Evolutionary conservation across 2,329 filamentous ascomycete genomes (phyloP).

Genomic region (Bipolaris cookei): DNA sequence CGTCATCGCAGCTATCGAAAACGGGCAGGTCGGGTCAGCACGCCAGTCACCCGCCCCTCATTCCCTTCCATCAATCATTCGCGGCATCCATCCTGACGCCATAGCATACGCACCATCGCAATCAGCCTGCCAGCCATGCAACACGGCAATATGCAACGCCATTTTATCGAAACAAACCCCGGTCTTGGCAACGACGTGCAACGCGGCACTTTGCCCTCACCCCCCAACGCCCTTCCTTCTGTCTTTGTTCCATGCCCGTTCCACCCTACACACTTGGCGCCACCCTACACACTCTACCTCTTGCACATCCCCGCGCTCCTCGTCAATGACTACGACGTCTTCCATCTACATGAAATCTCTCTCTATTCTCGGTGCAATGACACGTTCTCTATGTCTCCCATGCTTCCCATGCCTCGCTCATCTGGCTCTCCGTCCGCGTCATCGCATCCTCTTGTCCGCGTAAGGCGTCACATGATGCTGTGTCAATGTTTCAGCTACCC

Average conservation of each 20-base stretch:
- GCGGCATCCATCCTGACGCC: no score
- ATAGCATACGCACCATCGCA: no score
- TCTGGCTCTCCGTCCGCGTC: conserved; percentile 7
- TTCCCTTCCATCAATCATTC: no score
- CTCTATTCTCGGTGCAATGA: no score
- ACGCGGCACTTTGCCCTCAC: no score
- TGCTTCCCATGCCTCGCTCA: not conserved
- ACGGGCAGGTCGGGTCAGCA: not conserved
- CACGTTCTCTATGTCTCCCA: no score
- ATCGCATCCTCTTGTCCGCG: conserved; percentile 7
- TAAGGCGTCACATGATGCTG: conserved; percentile 7
- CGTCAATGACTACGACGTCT: no score
- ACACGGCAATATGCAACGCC: not conserved
- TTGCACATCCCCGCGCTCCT: not conserved
- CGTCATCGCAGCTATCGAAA: not conserved
- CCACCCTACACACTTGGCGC: no score
- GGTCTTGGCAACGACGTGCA: not conserved
- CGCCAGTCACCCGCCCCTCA: not conserved
- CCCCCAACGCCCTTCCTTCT: no score
- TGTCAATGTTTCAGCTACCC: conserved; percentile 10
- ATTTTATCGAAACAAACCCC: not conserved
- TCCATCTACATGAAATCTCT: no score
- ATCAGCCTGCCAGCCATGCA: not conserved
- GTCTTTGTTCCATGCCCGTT: no score
- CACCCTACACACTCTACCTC: no score